Conservation (phyloP, 106 monocot species). For the Allium sativum region DNA sequence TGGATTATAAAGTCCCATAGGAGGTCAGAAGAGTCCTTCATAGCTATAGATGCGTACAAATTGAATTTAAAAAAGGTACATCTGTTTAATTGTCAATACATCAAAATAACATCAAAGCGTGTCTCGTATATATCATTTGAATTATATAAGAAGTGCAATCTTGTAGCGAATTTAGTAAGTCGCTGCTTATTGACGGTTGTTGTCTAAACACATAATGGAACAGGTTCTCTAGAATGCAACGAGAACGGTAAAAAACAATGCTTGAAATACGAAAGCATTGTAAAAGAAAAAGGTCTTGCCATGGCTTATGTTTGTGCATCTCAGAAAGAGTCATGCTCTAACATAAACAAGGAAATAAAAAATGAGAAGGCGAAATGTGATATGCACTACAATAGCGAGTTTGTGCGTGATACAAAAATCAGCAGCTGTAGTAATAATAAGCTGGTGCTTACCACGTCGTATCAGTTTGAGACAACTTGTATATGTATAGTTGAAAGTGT, state of each 20-base stretch:
- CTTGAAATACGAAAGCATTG: constrained; percentile 8
- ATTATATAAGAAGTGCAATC: too few relatives aligned
- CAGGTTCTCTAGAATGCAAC: too few relatives aligned
- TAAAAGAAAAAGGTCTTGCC: constrained; percentile 3
- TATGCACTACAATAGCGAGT: neutral
- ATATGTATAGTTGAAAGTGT: neutral
- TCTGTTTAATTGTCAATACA: too few relatives aligned
- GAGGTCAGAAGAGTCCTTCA: too few relatives aligned
- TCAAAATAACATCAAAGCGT: too few relatives aligned
- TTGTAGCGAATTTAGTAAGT: too few relatives aligned
- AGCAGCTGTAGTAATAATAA: constrained; percentile 4
- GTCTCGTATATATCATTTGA: too few relatives aligned
- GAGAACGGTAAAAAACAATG: constrained; percentile 22
- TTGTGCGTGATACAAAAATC: neutral
- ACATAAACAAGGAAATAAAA: neutral
- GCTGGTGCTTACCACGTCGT: constrained; percentile 3
- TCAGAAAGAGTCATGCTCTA: constrained; percentile 9
- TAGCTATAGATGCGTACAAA: too few relatives aligned
- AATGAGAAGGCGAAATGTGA: neutral
- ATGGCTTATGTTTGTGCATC: neutral
- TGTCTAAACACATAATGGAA: too few relatives aligned
- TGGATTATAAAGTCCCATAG: too few relatives aligned
- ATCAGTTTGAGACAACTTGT: neutral
- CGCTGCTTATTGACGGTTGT: too few relatives aligned
- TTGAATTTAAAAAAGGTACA: too few relatives aligned